Conservation (phyloP, 2,329 filamentous ascomycete species). For the Alternaria sp. region DNA sequence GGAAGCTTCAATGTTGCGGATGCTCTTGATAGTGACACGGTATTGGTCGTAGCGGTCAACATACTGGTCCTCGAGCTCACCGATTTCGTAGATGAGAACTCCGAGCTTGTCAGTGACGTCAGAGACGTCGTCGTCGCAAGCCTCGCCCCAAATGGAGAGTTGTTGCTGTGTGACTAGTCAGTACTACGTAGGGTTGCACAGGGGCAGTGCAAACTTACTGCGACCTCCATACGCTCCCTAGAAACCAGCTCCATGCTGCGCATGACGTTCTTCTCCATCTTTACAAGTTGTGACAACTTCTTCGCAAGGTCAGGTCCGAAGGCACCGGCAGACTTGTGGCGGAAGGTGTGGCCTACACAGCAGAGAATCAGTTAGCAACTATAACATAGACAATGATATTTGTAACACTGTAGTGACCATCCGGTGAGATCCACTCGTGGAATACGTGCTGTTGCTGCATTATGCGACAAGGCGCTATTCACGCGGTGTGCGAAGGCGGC, state of each 20-base stretch:
- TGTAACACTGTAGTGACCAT: neutral
- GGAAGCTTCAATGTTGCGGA: conserved; percentile 98
- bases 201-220: conserved; percentile 69
- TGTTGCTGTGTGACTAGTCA: conserved; percentile 74
- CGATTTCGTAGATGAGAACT: conserved; percentile 97
- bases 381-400: neutral
- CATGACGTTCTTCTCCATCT: conserved; percentile 99
- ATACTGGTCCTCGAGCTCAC: conserved; percentile 97
- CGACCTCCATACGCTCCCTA: conserved; percentile 97
- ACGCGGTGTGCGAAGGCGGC: neutral
- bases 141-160: conserved; percentile 97
- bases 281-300: conserved; percentile 97
- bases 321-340: conserved; percentile 77
- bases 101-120: conserved; percentile 99
- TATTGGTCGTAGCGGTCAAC: conserved; percentile 99
- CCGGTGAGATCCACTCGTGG: neutral
- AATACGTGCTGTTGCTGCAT: neutral
- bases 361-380: conserved; percentile 17
- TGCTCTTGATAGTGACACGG: conserved; percentile 98
- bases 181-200: conserved; percentile 16
- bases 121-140: conserved; percentile 95
- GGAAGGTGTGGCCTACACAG: conserved; percentile 71
- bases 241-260: conserved; percentile 95
- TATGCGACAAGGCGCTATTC: neutral
- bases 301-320: conserved; percentile 91